These are phyloP conservation scores for Ganoderma lingzhi DNA, from an alignment of 1,284 basidiomycete species.

Conservation along the genomic window DNA sequence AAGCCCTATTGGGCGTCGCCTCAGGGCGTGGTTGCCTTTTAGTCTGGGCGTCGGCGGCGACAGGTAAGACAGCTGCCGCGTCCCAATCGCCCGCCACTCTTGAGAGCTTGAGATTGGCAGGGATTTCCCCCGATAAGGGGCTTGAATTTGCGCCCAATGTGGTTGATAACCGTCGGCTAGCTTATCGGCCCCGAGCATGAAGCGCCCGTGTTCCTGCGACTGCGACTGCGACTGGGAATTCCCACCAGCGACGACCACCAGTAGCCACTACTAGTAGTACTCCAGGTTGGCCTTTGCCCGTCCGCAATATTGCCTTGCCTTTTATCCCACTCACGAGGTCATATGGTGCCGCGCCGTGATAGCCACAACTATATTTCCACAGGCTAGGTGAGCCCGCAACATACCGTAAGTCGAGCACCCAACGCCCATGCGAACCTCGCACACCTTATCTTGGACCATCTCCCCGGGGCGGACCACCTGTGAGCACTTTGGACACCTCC, in stretches of 20 bases:
- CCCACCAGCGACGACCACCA: neutral
- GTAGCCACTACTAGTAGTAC: no score
- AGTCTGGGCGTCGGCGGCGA: constrained; percentile 7
- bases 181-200: constrained; percentile 19
- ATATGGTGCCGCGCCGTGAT: neutral
- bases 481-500: neutral
- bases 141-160: neutral
- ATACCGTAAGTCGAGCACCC: neutral
- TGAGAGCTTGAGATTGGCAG: neutral
- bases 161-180: constrained; percentile 18
- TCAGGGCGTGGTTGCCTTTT: neutral
- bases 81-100: neutral
- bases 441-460: constrained; percentile 7
- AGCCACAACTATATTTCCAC: constrained; percentile 3
- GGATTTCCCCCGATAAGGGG: constrained; percentile 6
- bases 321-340: neutral
- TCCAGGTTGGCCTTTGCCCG: neutral
- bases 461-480: neutral
- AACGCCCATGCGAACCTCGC: constrained; percentile 1
- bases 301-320: neutral
- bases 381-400: neutral
- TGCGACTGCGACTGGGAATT: no score
- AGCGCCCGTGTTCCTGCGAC: constrained; percentile 1
- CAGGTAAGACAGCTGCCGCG: constrained; percentile 1
- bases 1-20: constrained; percentile 8